These are phyloP conservation scores for Gossypium sturtianum DNA, from an alignment of 345 rosid genomes.

Conservation along the genomic window DNA sequence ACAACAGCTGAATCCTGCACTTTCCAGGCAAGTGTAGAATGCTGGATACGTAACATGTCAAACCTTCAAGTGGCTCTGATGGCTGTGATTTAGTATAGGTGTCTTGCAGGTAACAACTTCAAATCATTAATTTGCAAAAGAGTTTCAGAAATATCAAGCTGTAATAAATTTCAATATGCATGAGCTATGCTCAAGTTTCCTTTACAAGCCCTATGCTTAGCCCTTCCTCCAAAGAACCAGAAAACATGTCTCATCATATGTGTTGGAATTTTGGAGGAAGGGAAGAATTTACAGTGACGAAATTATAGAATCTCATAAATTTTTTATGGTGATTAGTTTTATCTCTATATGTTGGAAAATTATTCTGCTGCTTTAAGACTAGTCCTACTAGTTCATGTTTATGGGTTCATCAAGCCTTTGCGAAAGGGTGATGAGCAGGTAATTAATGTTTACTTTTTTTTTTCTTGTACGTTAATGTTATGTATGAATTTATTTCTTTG, in stretches of 20 bases:
- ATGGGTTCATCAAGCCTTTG: not conserved
- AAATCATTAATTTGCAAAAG: not conserved
- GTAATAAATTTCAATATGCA: not conserved
- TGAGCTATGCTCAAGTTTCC: not conserved
- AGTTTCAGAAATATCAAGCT: not conserved
- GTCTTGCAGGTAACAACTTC: not conserved
- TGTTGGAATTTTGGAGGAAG: not conserved
- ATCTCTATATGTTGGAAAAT: not conserved
- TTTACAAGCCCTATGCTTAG: not conserved
- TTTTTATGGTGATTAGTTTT: not conserved
- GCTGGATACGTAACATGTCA: not conserved
- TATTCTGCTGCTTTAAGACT: not conserved
- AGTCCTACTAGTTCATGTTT: not conserved
- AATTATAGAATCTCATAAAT: not conserved
- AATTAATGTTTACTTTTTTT: not conserved
- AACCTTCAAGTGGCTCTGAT: not conserved
- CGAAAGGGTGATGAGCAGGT: not conserved
- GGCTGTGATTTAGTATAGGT: not conserved
- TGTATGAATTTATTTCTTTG: not conserved
- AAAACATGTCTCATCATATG: not conserved
- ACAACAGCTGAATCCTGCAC: not conserved
- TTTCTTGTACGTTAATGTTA: not conserved
- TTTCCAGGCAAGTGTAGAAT: not conserved
- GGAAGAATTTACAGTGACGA: not conserved
- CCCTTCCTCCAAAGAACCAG: not conserved